phyloP scores from a whole-genome alignment of 805 yeast genomes.

The Dipodascopsis uninucleata region DNA sequence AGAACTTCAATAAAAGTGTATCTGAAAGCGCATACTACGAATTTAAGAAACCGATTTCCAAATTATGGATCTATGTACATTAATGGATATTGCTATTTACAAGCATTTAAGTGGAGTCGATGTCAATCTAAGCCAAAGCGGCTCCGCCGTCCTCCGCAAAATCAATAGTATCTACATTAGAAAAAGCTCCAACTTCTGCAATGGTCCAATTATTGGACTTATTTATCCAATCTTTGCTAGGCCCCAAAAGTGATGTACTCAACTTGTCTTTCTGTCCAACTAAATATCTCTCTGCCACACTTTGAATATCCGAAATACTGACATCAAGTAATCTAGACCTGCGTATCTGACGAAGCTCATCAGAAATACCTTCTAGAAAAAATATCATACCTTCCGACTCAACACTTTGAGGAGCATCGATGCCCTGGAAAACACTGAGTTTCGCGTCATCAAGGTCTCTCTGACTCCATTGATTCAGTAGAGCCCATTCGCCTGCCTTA shows the following conservation, averaged over 20 bases:
- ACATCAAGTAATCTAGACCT: constrained; percentile 72
- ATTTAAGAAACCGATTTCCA: no score
- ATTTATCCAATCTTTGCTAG: constrained; percentile 8
- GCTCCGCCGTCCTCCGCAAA: background rate
- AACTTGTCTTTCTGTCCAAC: constrained; percentile 19
- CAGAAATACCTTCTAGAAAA: constrained; percentile 68
- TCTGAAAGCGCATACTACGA: no score
- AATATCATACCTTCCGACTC: constrained; percentile 67
- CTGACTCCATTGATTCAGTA: constrained; percentile 51
- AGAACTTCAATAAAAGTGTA: no score
- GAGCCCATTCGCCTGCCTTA: constrained; percentile 49
- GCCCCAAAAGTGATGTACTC: constrained; percentile 18
- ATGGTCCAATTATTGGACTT: constrained; percentile 12
- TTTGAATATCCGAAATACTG: constrained; percentile 54
- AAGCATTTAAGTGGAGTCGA: no score
- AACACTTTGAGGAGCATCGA: constrained; percentile 86
- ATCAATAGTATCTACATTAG: background rate
- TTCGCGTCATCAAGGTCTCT: constrained; percentile 84
- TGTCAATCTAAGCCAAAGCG: constrained; percentile 1
- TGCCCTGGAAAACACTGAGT: constrained; percentile 80
- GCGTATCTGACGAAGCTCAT: constrained; percentile 74
- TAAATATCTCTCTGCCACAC: constrained; percentile 67
- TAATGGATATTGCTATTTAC: no score
- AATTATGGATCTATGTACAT: no score
- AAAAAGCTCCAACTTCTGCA: constrained; percentile 3